Evolutionary conservation across 169 alveolate genomes (phyloP).

Genomic region (Cryptosporidium meleagridis): DNA sequence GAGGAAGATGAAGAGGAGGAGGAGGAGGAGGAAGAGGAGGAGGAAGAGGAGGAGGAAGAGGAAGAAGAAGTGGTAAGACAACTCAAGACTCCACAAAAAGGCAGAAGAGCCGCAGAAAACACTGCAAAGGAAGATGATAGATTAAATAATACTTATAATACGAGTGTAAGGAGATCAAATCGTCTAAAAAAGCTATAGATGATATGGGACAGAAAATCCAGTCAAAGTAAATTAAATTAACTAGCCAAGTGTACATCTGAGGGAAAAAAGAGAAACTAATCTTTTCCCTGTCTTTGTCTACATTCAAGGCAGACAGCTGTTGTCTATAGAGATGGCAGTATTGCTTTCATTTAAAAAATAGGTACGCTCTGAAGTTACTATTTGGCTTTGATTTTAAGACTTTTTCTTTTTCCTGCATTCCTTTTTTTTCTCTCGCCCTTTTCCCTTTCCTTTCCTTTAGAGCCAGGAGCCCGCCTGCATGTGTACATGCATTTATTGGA

Average conservation of each 20-base stretch:
- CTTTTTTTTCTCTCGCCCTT: background rate
- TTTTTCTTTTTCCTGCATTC: no score
- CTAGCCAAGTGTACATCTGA: background rate
- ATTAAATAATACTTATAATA: conserved; percentile 44
- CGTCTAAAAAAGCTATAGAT: conserved; percentile 7
- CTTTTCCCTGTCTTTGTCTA: background rate
- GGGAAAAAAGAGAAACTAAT: background rate
- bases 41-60: conserved; percentile 46
- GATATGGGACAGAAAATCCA: background rate
- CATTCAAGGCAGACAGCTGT: background rate
- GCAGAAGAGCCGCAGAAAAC: background rate
- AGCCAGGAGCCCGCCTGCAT: background rate
- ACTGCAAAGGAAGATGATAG: conserved; percentile 33
- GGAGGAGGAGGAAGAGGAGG: conserved; percentile 49
- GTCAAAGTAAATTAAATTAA: background rate
- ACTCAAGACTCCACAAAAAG: conserved; percentile 36
- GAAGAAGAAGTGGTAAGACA: conserved; percentile 31
- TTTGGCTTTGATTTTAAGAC: background rate
- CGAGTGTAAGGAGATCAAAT: conserved; percentile 63
- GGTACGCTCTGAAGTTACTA: background rate
- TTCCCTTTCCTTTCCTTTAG: background rate
- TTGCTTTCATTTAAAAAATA: background rate
- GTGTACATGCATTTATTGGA: background rate
- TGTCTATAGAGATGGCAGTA: background rate
- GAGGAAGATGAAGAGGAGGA: conserved; percentile 49